A percentile compares a stretch with the other conserved stretches of the same genome.
Conservation (phyloP, 176 grass and related monocot species). For the Paspalum vaginatum region DNA sequence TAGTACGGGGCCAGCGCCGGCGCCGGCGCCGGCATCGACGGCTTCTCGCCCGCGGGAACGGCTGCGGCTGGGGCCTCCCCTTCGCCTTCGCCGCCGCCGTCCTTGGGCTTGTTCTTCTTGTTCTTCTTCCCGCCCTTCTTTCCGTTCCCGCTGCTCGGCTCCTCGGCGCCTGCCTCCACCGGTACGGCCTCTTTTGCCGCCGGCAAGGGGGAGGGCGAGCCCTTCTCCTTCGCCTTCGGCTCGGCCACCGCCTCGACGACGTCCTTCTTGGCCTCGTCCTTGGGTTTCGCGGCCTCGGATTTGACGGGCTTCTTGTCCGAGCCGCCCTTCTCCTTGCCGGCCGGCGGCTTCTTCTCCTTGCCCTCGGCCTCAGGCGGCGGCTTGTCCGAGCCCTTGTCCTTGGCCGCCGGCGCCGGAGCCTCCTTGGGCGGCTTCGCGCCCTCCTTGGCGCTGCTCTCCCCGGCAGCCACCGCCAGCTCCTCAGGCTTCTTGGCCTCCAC, state of each 20-base stretch:
- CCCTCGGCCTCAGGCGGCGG: slow-evolving; percentile 16
- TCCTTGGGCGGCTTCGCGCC: not conserved
- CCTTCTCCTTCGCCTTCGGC: slow-evolving; percentile 46
- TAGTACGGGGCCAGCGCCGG: slow-evolving; percentile 25
- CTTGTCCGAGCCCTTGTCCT: slow-evolving; percentile 30
- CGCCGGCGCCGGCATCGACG: too few relatives aligned
- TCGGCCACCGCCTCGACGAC: not conserved
- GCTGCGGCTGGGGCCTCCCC: not conserved
- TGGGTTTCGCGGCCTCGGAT: slow-evolving; percentile 31
- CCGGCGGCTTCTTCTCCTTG: slow-evolving; percentile 36
- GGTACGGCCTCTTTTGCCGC: slow-evolving; percentile 23
- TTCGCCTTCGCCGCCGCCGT: slow-evolving; percentile 18
- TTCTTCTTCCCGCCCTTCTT: slow-evolving; percentile 67
- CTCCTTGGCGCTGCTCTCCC: not conserved
- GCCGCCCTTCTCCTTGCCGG: slow-evolving; percentile 39
- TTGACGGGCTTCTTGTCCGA: slow-evolving; percentile 40
- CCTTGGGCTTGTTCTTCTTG: slow-evolving; percentile 40
- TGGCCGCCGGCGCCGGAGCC: too few relatives aligned
- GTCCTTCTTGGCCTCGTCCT: slow-evolving; percentile 31
- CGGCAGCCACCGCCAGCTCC: too few relatives aligned
- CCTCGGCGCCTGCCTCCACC: slow-evolving; percentile 37
- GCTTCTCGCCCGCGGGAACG: not conserved
- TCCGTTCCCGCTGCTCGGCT: slow-evolving; percentile 13
- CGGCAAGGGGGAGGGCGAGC: slow-evolving; percentile 22
- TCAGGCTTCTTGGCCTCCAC: too few relatives aligned